Percentiles rank a stretch among this genome's conserved stretches.
Conservation (phyloP, 257 asterid species). For the Euphrasia confusa region DNA sequence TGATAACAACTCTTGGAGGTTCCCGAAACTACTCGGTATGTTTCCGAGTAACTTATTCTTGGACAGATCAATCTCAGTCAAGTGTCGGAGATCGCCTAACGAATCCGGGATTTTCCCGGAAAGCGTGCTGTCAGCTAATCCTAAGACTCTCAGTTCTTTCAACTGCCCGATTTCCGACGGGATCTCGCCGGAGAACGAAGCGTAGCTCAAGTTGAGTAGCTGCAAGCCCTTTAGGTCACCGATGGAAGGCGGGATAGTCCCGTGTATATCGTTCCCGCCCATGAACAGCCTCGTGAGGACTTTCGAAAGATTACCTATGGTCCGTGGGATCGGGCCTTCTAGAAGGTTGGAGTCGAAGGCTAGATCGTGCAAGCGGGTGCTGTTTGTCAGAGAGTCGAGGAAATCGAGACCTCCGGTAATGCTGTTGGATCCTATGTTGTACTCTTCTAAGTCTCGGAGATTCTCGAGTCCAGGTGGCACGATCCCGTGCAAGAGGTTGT, state of each 20-base stretch:
- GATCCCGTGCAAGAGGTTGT: conserved; percentile 47
- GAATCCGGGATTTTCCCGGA: conserved; percentile 44
- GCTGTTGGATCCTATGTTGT: conserved; percentile 45
- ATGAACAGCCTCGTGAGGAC: conserved; percentile 36
- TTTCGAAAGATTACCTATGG: conserved; percentile 53
- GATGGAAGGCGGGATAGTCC: conserved; percentile 47
- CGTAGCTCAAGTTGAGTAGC: conserved; percentile 32
- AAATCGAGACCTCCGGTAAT: conserved; percentile 43
- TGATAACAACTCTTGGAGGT: conserved; percentile 32
- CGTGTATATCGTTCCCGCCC: conserved; percentile 41
- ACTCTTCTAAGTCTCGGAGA: conserved; percentile 43
- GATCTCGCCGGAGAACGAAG: conserved; percentile 41
- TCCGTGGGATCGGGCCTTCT: conserved; percentile 45
- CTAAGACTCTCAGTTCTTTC: conserved; percentile 29
- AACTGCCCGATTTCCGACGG: conserved; percentile 47
- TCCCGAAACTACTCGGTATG: conserved; percentile 35
- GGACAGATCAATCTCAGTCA: conserved; percentile 47
- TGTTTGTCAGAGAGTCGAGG: conserved; percentile 35
- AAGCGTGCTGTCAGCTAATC: conserved; percentile 35
- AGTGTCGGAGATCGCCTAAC: conserved; percentile 38
- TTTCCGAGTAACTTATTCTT: conserved; percentile 41
- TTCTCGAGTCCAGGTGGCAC: conserved; percentile 63
- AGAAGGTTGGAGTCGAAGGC: conserved; percentile 46
- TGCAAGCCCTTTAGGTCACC: conserved; percentile 41
- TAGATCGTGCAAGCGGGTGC: conserved; percentile 44